Conservation (phyloP, 768 basidiomycete genomes). For the Pulveroboletus frians region DNA sequence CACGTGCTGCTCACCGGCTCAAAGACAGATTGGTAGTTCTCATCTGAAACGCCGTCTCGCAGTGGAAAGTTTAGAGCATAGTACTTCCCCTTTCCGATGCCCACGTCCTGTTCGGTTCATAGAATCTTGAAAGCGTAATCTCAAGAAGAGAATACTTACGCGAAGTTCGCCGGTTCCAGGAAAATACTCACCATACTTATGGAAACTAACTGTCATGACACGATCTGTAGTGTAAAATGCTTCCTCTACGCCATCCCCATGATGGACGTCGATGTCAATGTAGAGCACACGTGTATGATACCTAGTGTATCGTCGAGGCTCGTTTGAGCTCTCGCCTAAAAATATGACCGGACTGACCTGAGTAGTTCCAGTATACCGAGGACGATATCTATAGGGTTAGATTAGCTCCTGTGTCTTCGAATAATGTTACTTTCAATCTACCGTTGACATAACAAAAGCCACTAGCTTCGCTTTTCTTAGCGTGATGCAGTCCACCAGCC, state of each 20-base stretch:
- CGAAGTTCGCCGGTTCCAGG: constrained; percentile 97
- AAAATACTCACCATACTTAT: constrained; percentile 99
- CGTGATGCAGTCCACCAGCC: constrained; percentile 98
- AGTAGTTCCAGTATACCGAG: constrained; percentile 93
- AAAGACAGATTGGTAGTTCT: constrained; percentile 91
- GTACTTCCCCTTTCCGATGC: constrained; percentile 89
- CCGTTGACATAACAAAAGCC: constrained; percentile 99
- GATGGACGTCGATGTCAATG: constrained; percentile 98
- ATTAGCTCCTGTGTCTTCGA: not conserved
- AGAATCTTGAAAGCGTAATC: constrained; percentile 2
- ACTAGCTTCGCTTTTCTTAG: constrained; percentile 98
- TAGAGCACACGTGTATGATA: constrained; percentile 94
- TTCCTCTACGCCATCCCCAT: constrained; percentile 98
- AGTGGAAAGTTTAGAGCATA: constrained; percentile 94
- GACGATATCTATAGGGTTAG: constrained; percentile 73
- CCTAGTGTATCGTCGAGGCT: constrained; percentile 33
- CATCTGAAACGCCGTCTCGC: constrained; percentile 92
- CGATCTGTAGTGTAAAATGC: constrained; percentile 98
- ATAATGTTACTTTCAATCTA: constrained; percentile 25
- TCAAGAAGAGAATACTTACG: constrained; percentile 38
- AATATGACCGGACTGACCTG: constrained; percentile 42
- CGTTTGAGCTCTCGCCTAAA: not conserved
- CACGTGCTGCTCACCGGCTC: constrained; percentile 65
- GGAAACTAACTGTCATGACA: constrained; percentile 98
- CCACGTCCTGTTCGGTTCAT: constrained; percentile 61